Evolutionary conservation across 768 basidiomycete genomes (phyloP).

Genomic region (Suillus brevipes): DNA sequence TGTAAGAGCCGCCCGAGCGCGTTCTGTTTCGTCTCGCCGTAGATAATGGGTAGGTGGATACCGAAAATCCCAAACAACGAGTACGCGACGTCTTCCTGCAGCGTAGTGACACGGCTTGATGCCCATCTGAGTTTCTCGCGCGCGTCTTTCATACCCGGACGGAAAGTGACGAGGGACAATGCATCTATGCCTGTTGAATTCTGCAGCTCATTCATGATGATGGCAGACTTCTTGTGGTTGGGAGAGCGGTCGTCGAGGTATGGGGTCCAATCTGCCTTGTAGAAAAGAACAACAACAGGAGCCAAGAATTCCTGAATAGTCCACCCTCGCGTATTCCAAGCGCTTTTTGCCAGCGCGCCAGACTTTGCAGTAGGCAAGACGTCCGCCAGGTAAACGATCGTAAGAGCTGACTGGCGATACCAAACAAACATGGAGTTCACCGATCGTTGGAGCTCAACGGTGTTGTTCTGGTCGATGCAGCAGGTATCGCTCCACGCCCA

Average conservation of each 20-base stretch:
- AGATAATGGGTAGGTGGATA: neutral
- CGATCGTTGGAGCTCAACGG: neutral
- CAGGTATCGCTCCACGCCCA: neutral
- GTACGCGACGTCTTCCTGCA: neutral
- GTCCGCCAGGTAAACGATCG: neutral
- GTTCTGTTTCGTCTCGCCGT: neutral
- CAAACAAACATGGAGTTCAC: neutral
- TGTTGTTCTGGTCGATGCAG: neutral
- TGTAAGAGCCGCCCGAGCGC: neutral
- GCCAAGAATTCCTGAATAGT: slow-evolving; percentile 8
- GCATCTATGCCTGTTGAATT: slow-evolving; percentile 1
- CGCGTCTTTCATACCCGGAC: neutral
- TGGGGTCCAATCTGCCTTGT: slow-evolving; percentile 1
- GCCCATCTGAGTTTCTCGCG: neutral
- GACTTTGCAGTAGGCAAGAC: neutral
- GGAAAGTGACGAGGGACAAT: neutral
- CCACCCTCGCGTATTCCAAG: slow-evolving; percentile 10
- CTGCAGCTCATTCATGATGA: neutral
- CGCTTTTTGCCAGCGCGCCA: neutral
- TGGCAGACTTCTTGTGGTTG: neutral
- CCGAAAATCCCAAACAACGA: slow-evolving; percentile 2
- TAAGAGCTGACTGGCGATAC: neutral
- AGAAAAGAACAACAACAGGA: slow-evolving; percentile 6
- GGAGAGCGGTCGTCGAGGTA: neutral
- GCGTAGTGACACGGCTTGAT: neutral